Evolutionary conservation across 2,329 filamentous ascomycete species (phyloP), one percentile per base, ranked within the genome.

Genomic region (Thermoascus crustaceus): DNA sequence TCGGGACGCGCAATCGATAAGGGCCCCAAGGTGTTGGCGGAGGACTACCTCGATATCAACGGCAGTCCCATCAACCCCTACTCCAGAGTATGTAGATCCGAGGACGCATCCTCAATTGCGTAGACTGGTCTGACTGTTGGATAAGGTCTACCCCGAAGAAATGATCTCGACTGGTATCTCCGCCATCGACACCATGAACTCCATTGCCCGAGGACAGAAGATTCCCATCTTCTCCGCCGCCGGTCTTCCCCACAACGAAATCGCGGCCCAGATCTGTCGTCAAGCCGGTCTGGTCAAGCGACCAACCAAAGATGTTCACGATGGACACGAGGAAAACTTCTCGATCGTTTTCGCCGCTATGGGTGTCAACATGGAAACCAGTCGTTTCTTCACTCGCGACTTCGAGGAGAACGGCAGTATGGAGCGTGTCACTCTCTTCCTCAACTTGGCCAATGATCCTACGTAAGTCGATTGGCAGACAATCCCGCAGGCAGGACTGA

Each of bases 101-200:
- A 27, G 7, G 14, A 21, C 24, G 4, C 7, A 16, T 24, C n/a
- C 35, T 23, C 18, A 32, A 19, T 6, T 19, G n/a, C 21, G 8
- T 11, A 17, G 10, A 9, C 18, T 30, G 23, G 41, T 43, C 48
- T 40, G 55, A 35, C 13, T 27, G 32, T 20, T 21, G 23, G 16
- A 14, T 16, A 46, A 93, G 86, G 85, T 94, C 50, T 98, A 98
- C 61, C 91, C 91, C 56, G 91, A 98, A 71, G 93, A 98, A 69
- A 98, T 98, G 89, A 96, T 98, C 56, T 91, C 89, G 22, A 98
- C 91, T 31, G 91, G 91, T 79, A 98, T 98, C 64, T 96, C 89
- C 44, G 88, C 91, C 58, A 96, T 98, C 57, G 89, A 96, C 61
- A 94, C 88, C 43, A 96, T 96, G 89, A 87, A 87, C 73, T 88